Evolutionary conservation across 2,329 filamentous ascomycete genomes (phyloP).

Genomic region (Chrysoporthe cubensis): DNA sequence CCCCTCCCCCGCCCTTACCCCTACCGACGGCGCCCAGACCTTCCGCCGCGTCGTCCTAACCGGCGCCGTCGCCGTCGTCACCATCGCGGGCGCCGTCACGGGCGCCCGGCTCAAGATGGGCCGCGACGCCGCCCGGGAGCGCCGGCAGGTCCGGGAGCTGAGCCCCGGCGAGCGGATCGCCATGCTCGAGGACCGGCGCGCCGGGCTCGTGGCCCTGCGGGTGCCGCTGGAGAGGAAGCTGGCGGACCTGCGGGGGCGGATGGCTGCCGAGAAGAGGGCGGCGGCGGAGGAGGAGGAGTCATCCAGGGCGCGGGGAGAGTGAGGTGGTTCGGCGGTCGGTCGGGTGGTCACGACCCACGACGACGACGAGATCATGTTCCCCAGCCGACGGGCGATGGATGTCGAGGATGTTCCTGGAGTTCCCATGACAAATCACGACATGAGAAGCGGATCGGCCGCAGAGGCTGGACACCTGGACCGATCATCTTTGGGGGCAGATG

Average conservation of each 20-base stretch:
- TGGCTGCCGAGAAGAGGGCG: constrained; percentile 28
- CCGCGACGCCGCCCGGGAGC: constrained; percentile 17
- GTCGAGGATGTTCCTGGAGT: too few species aligned
- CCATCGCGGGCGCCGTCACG: constrained; percentile 38
- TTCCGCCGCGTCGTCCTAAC: constrained; percentile 34
- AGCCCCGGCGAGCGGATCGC: constrained; percentile 37
- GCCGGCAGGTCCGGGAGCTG: constrained; percentile 35
- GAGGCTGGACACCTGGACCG: too few species aligned
- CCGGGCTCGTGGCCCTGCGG: constrained; percentile 33
- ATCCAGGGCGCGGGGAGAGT: neutral
- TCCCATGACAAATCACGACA: too few species aligned
- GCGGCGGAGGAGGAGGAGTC: constrained; percentile 2
- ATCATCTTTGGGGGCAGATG: too few species aligned
- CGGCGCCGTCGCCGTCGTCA: constrained; percentile 36
- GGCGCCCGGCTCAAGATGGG: constrained; percentile 40
- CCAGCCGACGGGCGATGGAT: too few species aligned
- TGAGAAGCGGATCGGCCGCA: too few species aligned
- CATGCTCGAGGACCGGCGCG: constrained; percentile 36
- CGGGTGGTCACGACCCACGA: too few species aligned
- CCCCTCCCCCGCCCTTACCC: neutral
- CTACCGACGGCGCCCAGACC: constrained; percentile 18
- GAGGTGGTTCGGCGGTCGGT: neutral
- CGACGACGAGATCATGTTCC: too few species aligned
- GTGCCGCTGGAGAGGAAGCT: constrained; percentile 38
- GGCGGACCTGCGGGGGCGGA: constrained; percentile 34